A percentile compares a stretch with the other conserved stretches of the same genome.
Conservation (phyloP, 116 monocot genomes). For the Cymodocea nodosa region DNA sequence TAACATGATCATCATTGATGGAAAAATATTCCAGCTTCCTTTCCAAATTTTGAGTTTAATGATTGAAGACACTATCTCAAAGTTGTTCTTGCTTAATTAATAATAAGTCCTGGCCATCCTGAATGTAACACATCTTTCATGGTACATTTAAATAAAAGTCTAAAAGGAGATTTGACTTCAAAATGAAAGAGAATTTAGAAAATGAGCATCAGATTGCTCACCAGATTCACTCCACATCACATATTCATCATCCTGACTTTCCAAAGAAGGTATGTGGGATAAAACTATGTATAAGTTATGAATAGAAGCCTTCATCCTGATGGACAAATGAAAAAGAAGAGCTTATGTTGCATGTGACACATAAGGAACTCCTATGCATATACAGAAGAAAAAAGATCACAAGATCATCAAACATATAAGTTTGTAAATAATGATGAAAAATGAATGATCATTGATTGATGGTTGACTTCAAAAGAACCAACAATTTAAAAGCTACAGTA, state of each 20-base stretch:
- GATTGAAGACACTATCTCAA: not conserved
- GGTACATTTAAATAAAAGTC: not conserved
- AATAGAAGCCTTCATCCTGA: constrained; percentile 28
- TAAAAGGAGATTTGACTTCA: no score
- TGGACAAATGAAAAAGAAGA: not conserved
- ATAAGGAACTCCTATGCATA: not conserved
- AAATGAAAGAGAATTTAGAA: not conserved
- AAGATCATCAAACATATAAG: not conserved
- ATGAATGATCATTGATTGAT: not conserved
- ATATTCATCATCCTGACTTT: constrained; percentile 22
- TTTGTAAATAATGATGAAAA: not conserved
- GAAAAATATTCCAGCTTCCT: no score
- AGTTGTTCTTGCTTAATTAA: not conserved
- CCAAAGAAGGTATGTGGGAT: constrained; percentile 37
- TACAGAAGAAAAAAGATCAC: not conserved
- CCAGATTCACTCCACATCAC: constrained; percentile 68
- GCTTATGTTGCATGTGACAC: not conserved
- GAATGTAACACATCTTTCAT: not conserved
- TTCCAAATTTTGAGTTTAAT: not conserved
- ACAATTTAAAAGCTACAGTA: not conserved
- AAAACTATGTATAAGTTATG: constrained; percentile 38
- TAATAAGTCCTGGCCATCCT: not conserved
- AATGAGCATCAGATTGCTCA: constrained; percentile 11
- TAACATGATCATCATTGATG: no score
- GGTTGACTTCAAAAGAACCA: not conserved